These are phyloP conservation scores for Cladophialophora immunda DNA, from an alignment of 2,329 filamentous ascomycete species.

Conservation along the genomic window DNA sequence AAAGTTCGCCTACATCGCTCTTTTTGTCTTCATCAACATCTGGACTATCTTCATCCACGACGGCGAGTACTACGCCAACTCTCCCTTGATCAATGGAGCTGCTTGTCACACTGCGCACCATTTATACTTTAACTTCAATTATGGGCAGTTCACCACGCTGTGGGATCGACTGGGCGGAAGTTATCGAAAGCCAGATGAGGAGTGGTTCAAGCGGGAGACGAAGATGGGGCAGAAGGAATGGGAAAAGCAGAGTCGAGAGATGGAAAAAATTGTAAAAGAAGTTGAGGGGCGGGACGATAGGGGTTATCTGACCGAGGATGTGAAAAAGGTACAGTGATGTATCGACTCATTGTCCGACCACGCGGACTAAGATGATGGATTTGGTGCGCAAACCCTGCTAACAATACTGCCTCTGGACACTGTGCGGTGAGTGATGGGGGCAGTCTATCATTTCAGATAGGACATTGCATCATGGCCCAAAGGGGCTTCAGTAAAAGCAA, in stretches of 20 bases:
- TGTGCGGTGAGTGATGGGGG: not conserved
- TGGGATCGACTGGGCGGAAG: slow-evolving; percentile 90
- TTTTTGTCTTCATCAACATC: slow-evolving; percentile 93
- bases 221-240: slow-evolving; percentile 86
- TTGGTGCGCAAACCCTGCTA: not conserved
- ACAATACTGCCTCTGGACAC: not conserved
- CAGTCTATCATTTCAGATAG: not conserved
- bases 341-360: not conserved
- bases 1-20: slow-evolving; percentile 83
- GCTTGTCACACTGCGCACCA: slow-evolving; percentile 96
- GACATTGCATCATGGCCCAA: not conserved
- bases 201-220: slow-evolving; percentile 82
- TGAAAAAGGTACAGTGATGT: slow-evolving; percentile 33
- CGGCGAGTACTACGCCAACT: slow-evolving; percentile 91
- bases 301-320: slow-evolving; percentile 44
- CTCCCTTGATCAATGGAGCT: slow-evolving; percentile 90
- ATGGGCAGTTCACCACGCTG: slow-evolving; percentile 90
- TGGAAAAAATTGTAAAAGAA: slow-evolving; percentile 77
- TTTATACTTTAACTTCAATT: slow-evolving; percentile 84
- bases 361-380: not conserved
- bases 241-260: slow-evolving; percentile 77
- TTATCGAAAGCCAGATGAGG: slow-evolving; percentile 84
- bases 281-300: slow-evolving; percentile 69
- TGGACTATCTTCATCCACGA: slow-evolving; percentile 98
- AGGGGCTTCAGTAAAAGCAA: not conserved